Evolutionary conservation across 371 early-diverging fungal species (phyloP).

Genomic region (Batrachochytrium dendrobatidis): DNA sequence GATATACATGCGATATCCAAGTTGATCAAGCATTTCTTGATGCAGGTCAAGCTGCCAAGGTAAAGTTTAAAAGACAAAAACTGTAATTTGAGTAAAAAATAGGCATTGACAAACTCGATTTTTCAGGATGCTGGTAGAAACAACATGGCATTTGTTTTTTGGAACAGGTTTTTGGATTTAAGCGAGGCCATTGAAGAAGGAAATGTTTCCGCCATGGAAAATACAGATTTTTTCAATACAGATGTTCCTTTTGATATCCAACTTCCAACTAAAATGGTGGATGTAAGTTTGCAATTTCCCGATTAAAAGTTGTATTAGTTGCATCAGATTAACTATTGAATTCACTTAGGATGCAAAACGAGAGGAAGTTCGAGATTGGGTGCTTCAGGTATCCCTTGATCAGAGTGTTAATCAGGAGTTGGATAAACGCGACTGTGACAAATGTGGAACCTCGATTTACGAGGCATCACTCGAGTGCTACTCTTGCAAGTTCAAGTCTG

Average conservation of each 20-base stretch:
- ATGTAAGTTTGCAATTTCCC: background rate
- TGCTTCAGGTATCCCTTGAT: conserved; percentile 47
- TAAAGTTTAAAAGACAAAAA: no score
- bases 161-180: conserved; percentile 50
- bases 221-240: conserved; percentile 41
- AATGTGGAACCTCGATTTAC: conserved; percentile 41
- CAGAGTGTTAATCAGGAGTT: conserved; percentile 41
- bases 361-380: conserved; percentile 51
- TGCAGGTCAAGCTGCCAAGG: conserved; percentile 45
- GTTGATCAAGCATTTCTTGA: conserved; percentile 42
- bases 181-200: conserved; percentile 51
- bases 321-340: conserved; percentile 1
- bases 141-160: conserved; percentile 53
- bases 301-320: background rate
- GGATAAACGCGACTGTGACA: conserved; percentile 42
- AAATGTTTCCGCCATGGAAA: conserved; percentile 34
- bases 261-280: conserved; percentile 23
- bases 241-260: conserved; percentile 46
- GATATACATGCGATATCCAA: conserved; percentile 39
- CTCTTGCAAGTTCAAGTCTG: conserved; percentile 27
- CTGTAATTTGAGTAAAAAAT: no score
- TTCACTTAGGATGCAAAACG: conserved; percentile 30
- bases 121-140: conserved; percentile 39
- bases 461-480: conserved; percentile 40
- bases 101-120: no score